These are phyloP conservation scores for Schizopora paradoxa DNA, from an alignment of 1,284 basidiomycete species.

Conservation along the genomic window DNA sequence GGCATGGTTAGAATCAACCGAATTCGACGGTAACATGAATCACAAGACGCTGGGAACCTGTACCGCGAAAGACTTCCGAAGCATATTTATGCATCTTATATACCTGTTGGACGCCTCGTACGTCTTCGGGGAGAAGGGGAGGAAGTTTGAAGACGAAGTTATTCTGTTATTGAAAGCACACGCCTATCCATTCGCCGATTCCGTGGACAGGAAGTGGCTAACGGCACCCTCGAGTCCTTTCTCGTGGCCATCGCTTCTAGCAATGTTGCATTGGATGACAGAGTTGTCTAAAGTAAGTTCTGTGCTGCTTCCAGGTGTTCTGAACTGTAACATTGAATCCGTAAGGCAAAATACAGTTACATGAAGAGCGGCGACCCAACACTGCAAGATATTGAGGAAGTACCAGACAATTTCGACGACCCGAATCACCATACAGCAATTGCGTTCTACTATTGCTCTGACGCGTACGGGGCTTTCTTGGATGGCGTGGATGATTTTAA, in stretches of 20 bases:
- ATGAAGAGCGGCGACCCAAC: constrained; percentile 57
- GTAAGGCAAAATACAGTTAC: constrained; percentile 44
- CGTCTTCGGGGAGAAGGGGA: constrained; percentile 47
- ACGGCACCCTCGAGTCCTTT: constrained; percentile 79
- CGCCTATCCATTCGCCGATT: constrained; percentile 69
- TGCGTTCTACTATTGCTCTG: constrained; percentile 68
- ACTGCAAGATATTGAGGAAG: constrained; percentile 51
- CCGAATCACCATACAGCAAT: constrained; percentile 68
- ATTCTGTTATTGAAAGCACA: constrained; percentile 66
- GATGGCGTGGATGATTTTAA: constrained; percentile 67
- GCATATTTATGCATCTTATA: constrained; percentile 76
- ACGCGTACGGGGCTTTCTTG: constrained; percentile 70
- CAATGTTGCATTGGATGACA: constrained; percentile 83
- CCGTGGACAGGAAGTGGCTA: constrained; percentile 78
- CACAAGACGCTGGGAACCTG: constrained; percentile 66
- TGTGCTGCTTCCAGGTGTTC: constrained; percentile 81
- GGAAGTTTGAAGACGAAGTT: constrained; percentile 78
- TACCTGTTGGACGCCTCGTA: constrained; percentile 65
- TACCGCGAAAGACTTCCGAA: constrained; percentile 76
- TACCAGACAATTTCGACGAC: constrained; percentile 70
- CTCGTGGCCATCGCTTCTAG: constrained; percentile 78
- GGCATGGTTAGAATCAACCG: constrained; percentile 56
- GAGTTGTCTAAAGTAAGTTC: constrained; percentile 65
- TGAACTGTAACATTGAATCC: constrained; percentile 48
- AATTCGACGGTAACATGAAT: constrained; percentile 53